Base-by-base conservation (phyloP, 192 early-diverging fungal genomes). In the Kappamyces sp. region DNA sequence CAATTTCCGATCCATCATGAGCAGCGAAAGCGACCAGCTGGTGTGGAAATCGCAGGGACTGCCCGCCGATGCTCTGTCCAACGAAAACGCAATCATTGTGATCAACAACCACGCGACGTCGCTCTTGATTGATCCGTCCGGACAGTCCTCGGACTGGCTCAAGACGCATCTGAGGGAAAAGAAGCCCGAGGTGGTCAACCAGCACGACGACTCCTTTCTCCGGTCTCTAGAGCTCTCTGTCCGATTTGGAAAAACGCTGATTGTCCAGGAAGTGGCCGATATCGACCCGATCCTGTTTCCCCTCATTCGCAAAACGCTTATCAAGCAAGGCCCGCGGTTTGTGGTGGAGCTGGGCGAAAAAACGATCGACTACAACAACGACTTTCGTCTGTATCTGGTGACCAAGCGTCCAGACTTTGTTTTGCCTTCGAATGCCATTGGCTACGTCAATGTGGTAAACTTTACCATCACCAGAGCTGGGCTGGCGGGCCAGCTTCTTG, bases 221-320 rank as follows among this genome's bases (percentile, higher is more conserved):
- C 29, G 77, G 29, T 39, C 75, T 4, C 54, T 84, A 9, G 82
- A 83, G 52, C 59, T 83, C 22, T 72, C 80, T 5, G 61, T 84
- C 2, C 57, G 82, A 38, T 84, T 84, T 68, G 82, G 82, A 12
- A 81, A 80, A 49, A 73, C 78, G 11, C 52, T 84, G 29, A 75
- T 84, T 54, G 52, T 84, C 35, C 72, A 75, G 41, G 80, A 84
- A 45, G 64, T 77, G 5, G 54, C 43, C 11, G 41, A 62, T 12
- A 64, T 84, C 12, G 75, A 84, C 41, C 66, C 82, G 0, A 58
- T 77, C 11, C 50, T 83, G 7, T 74, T 63, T 39, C 76, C 82
- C 8, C 22, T 84, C 3, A 54, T 84, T 8, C 60, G 74, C 42
- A 68, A 72, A 57, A 70, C 73, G 11, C 41, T 81, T 11, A 37